Conservation (phyloP, 768 basidiomycete species). For the Naematelia aurantialba region DNA sequence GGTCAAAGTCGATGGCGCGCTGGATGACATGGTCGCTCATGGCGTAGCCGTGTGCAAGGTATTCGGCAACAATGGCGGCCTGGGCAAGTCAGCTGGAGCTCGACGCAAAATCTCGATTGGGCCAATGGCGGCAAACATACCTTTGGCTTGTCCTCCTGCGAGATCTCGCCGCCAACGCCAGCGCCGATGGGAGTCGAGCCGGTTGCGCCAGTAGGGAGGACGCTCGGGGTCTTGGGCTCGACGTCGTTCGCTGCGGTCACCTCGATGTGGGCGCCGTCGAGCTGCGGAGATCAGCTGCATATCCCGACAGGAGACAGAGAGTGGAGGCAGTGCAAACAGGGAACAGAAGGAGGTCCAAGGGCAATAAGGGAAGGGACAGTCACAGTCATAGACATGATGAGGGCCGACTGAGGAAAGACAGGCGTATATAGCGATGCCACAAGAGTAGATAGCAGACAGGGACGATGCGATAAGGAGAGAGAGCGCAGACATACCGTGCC, state of each 20-base stretch:
- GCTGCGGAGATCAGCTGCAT: slow-evolving; percentile 31
- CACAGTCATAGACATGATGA: neutral
- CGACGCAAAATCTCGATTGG: neutral
- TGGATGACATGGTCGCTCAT: slow-evolving; percentile 75
- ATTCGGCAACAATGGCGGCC: slow-evolving; percentile 77
- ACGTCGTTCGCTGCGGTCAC: slow-evolving; percentile 67
- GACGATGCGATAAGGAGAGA: neutral
- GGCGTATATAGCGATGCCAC: no score
- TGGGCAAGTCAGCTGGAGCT: slow-evolving; percentile 11
- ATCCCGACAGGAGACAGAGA: no score
- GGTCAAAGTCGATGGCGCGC: slow-evolving; percentile 53
- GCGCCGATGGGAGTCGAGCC: slow-evolving; percentile 46
- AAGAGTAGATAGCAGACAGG: no score
- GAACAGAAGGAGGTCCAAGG: no score
- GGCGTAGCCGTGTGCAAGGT: slow-evolving; percentile 81
- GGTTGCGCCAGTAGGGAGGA: slow-evolving; percentile 42
- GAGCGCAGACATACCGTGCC: slow-evolving; percentile 41
- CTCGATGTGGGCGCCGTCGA: slow-evolving; percentile 66
- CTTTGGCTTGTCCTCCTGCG: slow-evolving; percentile 83
- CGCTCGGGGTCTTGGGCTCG: slow-evolving; percentile 37
- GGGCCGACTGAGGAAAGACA: neutral
- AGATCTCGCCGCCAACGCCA: slow-evolving; percentile 51
- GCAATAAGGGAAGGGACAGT: no score
- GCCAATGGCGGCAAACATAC: slow-evolving; percentile 16
- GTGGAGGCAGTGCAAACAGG: no score